phyloP scores from a whole-genome alignment of 768 basidiomycete genomes.

The Amanita brunnescens region DNA sequence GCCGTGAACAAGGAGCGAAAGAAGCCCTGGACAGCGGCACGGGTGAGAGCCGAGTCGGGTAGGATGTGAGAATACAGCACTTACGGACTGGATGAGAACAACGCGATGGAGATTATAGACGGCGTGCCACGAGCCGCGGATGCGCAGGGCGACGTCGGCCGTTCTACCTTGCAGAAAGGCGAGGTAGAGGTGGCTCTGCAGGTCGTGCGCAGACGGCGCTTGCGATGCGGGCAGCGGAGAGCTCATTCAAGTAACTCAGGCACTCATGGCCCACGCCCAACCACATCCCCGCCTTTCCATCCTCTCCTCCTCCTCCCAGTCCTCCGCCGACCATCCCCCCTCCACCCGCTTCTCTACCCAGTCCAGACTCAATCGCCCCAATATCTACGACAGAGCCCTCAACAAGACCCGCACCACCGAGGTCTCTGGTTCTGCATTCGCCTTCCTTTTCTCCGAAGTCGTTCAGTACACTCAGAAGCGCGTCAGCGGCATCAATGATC shows the following conservation, averaged over 20 bases:
- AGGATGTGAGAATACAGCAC: not conserved
- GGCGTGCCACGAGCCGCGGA: conserved; percentile 59
- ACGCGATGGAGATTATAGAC: conserved; percentile 77
- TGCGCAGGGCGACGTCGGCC: conserved; percentile 68
- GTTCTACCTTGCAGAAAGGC: conserved; percentile 66
- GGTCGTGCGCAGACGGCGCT: conserved; percentile 37
- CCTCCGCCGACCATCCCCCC: conserved; percentile 41
- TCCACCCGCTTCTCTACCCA: conserved; percentile 62
- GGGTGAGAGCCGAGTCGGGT: conserved; percentile 2
- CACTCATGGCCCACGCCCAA: conserved; percentile 2
- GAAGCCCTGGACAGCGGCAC: conserved; percentile 65
- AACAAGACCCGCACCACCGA: conserved; percentile 83
- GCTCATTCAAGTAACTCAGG: too few species aligned
- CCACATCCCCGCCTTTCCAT: conserved; percentile 57
- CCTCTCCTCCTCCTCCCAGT: conserved; percentile 51
- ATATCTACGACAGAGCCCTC: conserved; percentile 83
- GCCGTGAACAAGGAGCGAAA: conserved; percentile 82
- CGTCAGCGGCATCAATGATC: conserved; percentile 89
- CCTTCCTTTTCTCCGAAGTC: conserved; percentile 88
- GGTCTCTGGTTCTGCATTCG: conserved; percentile 75
- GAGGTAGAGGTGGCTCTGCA: conserved; percentile 70
- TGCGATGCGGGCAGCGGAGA: not conserved
- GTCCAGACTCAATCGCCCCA: conserved; percentile 49
- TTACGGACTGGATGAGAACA: conserved; percentile 80
- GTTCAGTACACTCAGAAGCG: conserved; percentile 96